Conservation (phyloP, 1,139 yeast genomes). For the Geotrichum klebahnii region DNA sequence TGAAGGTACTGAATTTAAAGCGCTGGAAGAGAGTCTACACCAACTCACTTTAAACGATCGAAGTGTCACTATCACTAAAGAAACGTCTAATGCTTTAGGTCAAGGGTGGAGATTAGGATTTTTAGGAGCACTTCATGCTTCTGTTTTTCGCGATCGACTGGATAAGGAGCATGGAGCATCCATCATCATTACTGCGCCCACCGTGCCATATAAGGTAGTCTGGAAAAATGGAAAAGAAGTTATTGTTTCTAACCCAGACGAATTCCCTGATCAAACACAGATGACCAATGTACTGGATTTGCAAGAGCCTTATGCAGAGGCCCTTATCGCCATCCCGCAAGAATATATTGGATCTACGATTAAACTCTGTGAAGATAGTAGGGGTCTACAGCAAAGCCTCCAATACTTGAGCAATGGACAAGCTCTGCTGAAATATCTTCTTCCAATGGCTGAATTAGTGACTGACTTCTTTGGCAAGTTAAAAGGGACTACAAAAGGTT, state of each 20-base stretch:
- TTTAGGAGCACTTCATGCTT: conserved; percentile 89
- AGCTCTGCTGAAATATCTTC: conserved; percentile 68
- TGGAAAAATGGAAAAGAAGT: conserved; percentile 59
- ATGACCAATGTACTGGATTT: conserved; percentile 50
- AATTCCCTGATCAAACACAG: conserved; percentile 62
- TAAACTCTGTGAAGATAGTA: conserved; percentile 72
- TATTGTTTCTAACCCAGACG: conserved; percentile 82
- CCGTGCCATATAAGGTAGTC: conserved; percentile 82
- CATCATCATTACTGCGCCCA: conserved; percentile 88
- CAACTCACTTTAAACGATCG: conserved; percentile 87
- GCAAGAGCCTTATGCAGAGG: conserved; percentile 88
- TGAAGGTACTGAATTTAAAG: conserved; percentile 85
- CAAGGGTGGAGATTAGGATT: conserved; percentile 98
- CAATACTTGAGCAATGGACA: conserved; percentile 79
- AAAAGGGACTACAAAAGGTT: conserved; percentile 86
- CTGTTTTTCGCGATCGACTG: conserved; percentile 85
- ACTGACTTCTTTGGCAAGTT: conserved; percentile 93
- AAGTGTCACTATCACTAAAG: conserved; percentile 82
- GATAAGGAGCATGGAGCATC: conserved; percentile 93
- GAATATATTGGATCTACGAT: conserved; percentile 86
- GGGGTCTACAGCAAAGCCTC: conserved; percentile 79
- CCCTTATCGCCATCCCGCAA: conserved; percentile 84
- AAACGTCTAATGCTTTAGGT: conserved; percentile 90
- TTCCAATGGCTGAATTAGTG: conserved; percentile 85
- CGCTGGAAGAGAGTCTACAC: conserved; percentile 83